phyloP scores from a whole-genome alignment of 768 basidiomycete species.

The Mycena haematopus region DNA sequence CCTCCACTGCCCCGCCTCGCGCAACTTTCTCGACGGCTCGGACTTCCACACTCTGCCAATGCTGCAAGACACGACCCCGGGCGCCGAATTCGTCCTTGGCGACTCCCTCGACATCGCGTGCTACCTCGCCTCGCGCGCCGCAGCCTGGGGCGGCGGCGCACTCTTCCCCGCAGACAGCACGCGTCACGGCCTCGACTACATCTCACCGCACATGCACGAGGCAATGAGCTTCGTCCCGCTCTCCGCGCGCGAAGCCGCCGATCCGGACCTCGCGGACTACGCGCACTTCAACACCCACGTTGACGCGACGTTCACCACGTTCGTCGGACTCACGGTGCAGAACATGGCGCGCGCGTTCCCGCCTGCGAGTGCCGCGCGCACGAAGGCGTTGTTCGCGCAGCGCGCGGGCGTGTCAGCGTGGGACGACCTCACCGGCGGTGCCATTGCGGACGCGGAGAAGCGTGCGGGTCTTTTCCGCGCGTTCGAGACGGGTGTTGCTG shows the following conservation, averaged over 20 bases:
- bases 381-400: slow-evolving; percentile 10
- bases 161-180: slow-evolving; percentile 28
- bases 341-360: slow-evolving; percentile 13
- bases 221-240: slow-evolving; percentile 8
- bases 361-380: slow-evolving; percentile 9
- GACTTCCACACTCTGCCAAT: slow-evolving; percentile 46
- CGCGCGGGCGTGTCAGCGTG: slow-evolving; percentile 11
- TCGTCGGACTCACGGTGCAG: background rate
- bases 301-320: slow-evolving; percentile 17
- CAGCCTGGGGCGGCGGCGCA: slow-evolving; percentile 41
- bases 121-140: slow-evolving; percentile 42
- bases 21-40: slow-evolving; percentile 31
- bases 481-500: slow-evolving; percentile 6
- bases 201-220: slow-evolving; percentile 11
- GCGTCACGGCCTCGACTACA: slow-evolving; percentile 19
- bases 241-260: slow-evolving; percentile 11
- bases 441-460: slow-evolving; percentile 5
- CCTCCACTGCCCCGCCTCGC: slow-evolving; percentile 36
- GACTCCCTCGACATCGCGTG: slow-evolving; percentile 45
- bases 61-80: slow-evolving; percentile 41
- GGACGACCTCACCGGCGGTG: slow-evolving; percentile 17
- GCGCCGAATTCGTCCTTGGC: slow-evolving; percentile 37
- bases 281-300: slow-evolving; percentile 19
- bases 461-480: background rate
- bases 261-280: slow-evolving; percentile 8